Conservation (phyloP, 495 filamentous ascomycete species). For the Lasiosphaeria miniovina region DNA sequence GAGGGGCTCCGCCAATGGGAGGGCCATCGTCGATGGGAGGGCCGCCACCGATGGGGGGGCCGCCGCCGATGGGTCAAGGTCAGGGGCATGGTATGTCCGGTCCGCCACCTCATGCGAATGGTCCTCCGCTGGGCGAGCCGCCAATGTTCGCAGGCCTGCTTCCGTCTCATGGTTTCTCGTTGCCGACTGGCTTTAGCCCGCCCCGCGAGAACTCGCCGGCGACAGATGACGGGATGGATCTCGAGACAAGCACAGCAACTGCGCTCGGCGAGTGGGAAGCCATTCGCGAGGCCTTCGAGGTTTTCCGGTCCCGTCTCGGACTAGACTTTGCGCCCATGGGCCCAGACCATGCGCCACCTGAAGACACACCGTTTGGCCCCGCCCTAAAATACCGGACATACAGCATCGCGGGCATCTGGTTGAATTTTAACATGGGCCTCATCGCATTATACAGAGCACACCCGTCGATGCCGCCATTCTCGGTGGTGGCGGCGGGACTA, state of each 20-base stretch:
- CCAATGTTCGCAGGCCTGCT: slow-evolving; percentile 62
- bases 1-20: slow-evolving; percentile 12
- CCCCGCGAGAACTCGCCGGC: slow-evolving; percentile 36
- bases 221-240: slow-evolving; percentile 40
- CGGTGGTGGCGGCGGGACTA: slow-evolving; percentile 77
- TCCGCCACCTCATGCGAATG: too few species aligned
- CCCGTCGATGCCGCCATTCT: slow-evolving; percentile 86
- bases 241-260: slow-evolving; percentile 60
- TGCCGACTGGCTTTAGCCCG: slow-evolving; percentile 58
- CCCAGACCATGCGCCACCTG: slow-evolving; percentile 62
- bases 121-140: neutral
- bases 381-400: slow-evolving; percentile 82
- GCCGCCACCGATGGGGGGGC: neutral
- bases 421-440: slow-evolving; percentile 75
- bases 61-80: neutral
- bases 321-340: slow-evolving; percentile 76
- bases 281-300: slow-evolving; percentile 67
- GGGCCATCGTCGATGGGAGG: neutral
- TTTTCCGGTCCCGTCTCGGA: slow-evolving; percentile 64
- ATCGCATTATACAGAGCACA: slow-evolving; percentile 76
- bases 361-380: slow-evolving; percentile 68
- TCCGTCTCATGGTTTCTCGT: slow-evolving; percentile 49
- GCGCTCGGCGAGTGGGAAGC: slow-evolving; percentile 78
- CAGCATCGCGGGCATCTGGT: slow-evolving; percentile 80
- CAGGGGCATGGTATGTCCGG: too few species aligned